Percentiles rank a stretch among this genome's conserved stretches.
phyloP scores from a whole-genome alignment of 805 yeast genomes.

The Schwanniomyces occidentalis region DNA sequence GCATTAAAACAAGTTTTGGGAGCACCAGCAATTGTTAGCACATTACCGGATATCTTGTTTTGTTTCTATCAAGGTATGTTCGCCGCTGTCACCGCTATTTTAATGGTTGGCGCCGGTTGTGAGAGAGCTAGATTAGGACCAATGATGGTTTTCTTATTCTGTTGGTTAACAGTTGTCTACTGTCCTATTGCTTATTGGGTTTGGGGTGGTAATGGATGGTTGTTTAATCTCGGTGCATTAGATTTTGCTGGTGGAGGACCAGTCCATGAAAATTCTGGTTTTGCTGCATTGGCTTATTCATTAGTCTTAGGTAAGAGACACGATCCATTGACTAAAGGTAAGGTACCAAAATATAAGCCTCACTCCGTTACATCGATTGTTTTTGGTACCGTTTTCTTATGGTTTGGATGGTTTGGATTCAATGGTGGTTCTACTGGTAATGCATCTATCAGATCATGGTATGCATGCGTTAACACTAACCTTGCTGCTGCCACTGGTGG shows the following conservation, averaged over 20 bases:
- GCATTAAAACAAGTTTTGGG: conserved; percentile 81
- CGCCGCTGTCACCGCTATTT: conserved; percentile 87
- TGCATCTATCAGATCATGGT: conserved; percentile 90
- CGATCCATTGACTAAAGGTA: conserved; percentile 68
- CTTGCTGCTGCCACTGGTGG: conserved; percentile 94
- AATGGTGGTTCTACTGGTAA: conserved; percentile 98
- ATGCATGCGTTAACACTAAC: conserved; percentile 91
- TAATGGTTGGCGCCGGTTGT: conserved; percentile 97
- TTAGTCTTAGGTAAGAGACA: conserved; percentile 88
- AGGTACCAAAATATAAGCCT: conserved; percentile 88
- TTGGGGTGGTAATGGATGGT: conserved; percentile 95
- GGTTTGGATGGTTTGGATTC: conserved; percentile 99
- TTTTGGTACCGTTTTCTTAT: conserved; percentile 87
- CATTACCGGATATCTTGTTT: conserved; percentile 89
- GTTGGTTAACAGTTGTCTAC: conserved; percentile 95
- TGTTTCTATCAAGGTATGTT: conserved; percentile 96
- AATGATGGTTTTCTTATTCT: conserved; percentile 89
- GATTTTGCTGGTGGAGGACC: conserved; percentile 99
- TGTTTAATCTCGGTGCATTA: conserved; percentile 74
- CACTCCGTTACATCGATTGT: conserved; percentile 90
- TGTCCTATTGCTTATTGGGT: conserved; percentile 97
- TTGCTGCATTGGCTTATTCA: conserved; percentile 93
- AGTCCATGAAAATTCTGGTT: conserved; percentile 93
- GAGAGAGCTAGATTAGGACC: conserved; percentile 97
- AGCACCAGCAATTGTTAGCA: conserved; percentile 62